A percentile compares a stretch with the other conserved stretches of the same genome.
phyloP scores from a whole-genome alignment of 768 basidiomycete species.

The Psilocybe cubensis region DNA sequence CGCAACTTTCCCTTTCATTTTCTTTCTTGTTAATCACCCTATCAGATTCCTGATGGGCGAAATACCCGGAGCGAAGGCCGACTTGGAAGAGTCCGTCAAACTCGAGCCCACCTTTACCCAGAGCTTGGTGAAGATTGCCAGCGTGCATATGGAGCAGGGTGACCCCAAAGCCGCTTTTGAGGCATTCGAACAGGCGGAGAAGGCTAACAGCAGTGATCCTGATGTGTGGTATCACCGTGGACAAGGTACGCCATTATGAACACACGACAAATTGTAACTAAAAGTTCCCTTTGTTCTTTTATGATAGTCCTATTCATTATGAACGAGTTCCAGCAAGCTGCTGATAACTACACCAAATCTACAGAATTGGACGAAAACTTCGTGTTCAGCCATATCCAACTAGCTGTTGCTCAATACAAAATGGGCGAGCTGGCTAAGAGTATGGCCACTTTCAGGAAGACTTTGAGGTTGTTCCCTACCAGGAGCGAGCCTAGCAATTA shows the following conservation, averaged over 20 bases:
- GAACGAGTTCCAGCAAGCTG: conserved; percentile 84
- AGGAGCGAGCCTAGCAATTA: conserved; percentile 93
- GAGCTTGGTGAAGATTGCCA: conserved; percentile 94
- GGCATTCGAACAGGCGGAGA: conserved; percentile 89
- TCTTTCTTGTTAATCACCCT: neutral
- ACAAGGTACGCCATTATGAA: conserved; percentile 61
- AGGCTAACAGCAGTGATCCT: conserved; percentile 81
- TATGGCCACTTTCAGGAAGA: conserved; percentile 89
- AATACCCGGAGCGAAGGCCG: conserved; percentile 78
- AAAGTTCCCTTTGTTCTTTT: neutral
- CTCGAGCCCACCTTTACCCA: conserved; percentile 77
- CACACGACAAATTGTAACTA: neutral
- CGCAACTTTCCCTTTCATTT: neutral
- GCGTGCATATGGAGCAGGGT: conserved; percentile 95
- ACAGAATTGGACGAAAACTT: conserved; percentile 85
- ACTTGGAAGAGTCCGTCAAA: conserved; percentile 77
- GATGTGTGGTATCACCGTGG: conserved; percentile 99
- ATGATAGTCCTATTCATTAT: conserved; percentile 95
- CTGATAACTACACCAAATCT: conserved; percentile 90
- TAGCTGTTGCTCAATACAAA: conserved; percentile 98
- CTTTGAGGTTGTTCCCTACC: conserved; percentile 83
- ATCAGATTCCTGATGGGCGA: conserved; percentile 87
- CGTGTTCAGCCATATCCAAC: conserved; percentile 96
- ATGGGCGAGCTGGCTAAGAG: conserved; percentile 72
- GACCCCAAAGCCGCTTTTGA: conserved; percentile 82